These are phyloP conservation scores for Phytophthora vignae DNA, from an alignment of 352 stramenopile genomes.

Conservation along the genomic window DNA sequence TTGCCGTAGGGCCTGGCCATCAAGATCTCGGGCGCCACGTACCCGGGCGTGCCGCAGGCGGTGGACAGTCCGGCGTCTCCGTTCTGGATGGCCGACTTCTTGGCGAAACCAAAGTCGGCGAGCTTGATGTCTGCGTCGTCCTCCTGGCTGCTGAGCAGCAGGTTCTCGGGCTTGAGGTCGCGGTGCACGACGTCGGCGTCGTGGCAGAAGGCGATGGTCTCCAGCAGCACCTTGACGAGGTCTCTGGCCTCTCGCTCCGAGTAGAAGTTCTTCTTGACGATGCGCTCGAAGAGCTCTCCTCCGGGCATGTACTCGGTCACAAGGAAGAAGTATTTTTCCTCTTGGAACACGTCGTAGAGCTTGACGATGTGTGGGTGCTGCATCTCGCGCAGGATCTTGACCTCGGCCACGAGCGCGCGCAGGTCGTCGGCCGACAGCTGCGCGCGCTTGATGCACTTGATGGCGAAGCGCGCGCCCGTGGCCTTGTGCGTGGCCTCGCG, in stretches of 20 bases:
- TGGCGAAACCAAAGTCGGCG: conserved; percentile 87
- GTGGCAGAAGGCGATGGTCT: conserved; percentile 90
- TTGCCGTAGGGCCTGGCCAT: conserved; percentile 77
- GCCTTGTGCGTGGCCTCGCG: conserved; percentile 59
- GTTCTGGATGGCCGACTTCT: conserved; percentile 67
- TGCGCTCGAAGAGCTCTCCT: conserved; percentile 87
- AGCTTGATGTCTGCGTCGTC: conserved; percentile 88
- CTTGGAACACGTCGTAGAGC: conserved; percentile 92
- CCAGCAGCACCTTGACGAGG: conserved; percentile 79
- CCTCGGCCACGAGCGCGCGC: conserved; percentile 78
- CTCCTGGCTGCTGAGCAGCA: conserved; percentile 85
- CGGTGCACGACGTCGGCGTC: conserved; percentile 90
- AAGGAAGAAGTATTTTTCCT: conserved; percentile 95
- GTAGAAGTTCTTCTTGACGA: conserved; percentile 91
- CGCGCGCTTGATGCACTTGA: conserved; percentile 91
- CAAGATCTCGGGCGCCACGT: conserved; percentile 86
- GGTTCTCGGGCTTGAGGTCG: conserved; percentile 97
- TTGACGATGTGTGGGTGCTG: conserved; percentile 91
- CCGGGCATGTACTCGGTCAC: conserved; percentile 96
- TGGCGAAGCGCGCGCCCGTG: conserved; percentile 60
- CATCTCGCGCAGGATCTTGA: conserved; percentile 84
- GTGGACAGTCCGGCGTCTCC: conserved; percentile 57
- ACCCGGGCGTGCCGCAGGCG: conserved; percentile 77
- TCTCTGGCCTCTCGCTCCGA: conserved; percentile 81
- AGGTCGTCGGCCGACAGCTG: conserved; percentile 74